Percentiles rank a stretch among this genome's conserved stretches.
Evolutionary conservation across 768 basidiomycete species (phyloP).

Genomic region (Panaeolus papilionaceus): DNA sequence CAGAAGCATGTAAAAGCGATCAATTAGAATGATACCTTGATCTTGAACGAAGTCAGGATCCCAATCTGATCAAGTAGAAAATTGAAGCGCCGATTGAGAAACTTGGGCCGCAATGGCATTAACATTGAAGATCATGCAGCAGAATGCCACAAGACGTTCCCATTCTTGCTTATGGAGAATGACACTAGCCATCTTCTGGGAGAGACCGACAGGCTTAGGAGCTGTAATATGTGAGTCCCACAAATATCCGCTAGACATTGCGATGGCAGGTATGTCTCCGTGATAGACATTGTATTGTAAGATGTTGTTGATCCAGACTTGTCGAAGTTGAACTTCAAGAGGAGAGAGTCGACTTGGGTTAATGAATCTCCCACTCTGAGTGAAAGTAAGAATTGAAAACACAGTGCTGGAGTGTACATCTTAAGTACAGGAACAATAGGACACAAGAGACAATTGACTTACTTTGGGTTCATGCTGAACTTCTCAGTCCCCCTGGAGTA

Average conservation of each 20-base stretch:
- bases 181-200: not conserved
- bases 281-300: not conserved
- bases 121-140: slow-evolving; percentile 12
- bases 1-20: not conserved
- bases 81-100: not conserved
- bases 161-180: slow-evolving; percentile 10
- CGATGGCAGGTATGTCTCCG: not conserved
- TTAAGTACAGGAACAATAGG: no score
- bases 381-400: not conserved
- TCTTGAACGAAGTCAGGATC: not conserved
- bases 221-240: not conserved
- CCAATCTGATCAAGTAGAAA: not conserved
- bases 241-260: not conserved
- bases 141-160: slow-evolving; percentile 4
- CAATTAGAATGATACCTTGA: not conserved
- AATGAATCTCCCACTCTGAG: not conserved
- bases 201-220: not conserved
- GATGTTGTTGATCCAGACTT: no score
- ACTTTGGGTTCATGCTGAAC: no score
- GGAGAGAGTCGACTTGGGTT: not conserved
- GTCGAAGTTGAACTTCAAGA: not conserved
- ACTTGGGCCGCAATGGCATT: not conserved
- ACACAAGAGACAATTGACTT: no score
- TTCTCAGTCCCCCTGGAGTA: no score
- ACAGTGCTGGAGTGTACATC: not conserved